Evolutionary conservation across 352 stramenopile species (phyloP).

Genomic region (Phytophthora pini): DNA sequence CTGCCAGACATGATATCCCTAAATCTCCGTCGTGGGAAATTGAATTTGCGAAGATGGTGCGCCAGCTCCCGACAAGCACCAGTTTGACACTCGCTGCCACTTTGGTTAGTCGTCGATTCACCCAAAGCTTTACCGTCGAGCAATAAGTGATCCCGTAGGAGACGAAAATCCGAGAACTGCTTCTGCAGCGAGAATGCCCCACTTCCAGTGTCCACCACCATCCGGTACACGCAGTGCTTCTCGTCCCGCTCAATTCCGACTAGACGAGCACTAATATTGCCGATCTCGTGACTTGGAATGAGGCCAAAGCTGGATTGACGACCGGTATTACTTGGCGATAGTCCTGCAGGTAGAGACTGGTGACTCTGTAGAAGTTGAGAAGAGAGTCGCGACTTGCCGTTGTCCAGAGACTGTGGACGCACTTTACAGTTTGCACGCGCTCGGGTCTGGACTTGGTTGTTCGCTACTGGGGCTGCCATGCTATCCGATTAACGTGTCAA

Average conservation of each 20-base stretch:
- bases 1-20: conserved; percentile 10
- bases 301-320: conserved; percentile 17
- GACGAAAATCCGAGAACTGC: conserved; percentile 72
- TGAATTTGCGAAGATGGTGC: conserved; percentile 41
- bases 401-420: conserved; percentile 13
- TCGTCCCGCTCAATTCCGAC: conserved; percentile 40
- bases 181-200: conserved; percentile 61
- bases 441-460: conserved; percentile 9
- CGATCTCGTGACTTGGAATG: conserved; percentile 38
- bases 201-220: conserved; percentile 58
- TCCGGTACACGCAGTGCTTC: conserved; percentile 53
- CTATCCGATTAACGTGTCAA: conserved; percentile 8
- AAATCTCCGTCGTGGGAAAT: conserved; percentile 58
- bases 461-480: conserved; percentile 8
- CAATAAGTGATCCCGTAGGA: conserved; percentile 55
- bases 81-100: conserved; percentile 26
- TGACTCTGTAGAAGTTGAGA: conserved; percentile 4
- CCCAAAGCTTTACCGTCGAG: conserved; percentile 3
- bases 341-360: conserved; percentile 4
- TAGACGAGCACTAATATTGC: conserved; percentile 41
- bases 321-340: conserved; percentile 9
- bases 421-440: conserved; percentile 1
- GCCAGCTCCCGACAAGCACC: conserved; percentile 53
- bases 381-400: background rate
- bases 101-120: no score